Percentiles rank a stretch among this genome's conserved stretches.
phyloP scores from a whole-genome alignment of 2,329 filamentous ascomycete species.

The Fusarium sp. region DNA sequence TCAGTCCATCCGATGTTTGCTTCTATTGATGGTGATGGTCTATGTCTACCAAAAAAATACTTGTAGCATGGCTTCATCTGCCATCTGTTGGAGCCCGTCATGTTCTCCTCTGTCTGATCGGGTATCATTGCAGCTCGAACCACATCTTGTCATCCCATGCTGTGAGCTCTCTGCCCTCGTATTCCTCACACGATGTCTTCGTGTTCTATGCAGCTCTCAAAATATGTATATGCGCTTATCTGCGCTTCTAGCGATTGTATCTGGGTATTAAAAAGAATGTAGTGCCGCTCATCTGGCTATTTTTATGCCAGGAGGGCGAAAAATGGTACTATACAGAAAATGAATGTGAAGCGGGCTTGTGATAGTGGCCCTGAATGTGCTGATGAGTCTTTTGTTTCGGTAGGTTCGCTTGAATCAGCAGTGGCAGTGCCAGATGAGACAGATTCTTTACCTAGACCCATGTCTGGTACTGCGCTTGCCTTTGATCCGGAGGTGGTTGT shows the following conservation, averaged over 20 bases:
- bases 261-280: conserved; percentile 43
- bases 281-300: conserved; percentile 21
- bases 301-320: conserved; percentile 37
- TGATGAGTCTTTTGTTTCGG: conserved; percentile 37
- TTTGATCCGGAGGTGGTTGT: conserved; percentile 25
- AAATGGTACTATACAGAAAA: conserved; percentile 41
- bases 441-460: conserved; percentile 39
- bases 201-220: conserved; percentile 22
- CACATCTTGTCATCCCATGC: conserved; percentile 14
- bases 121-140: conserved; percentile 34
- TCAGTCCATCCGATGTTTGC: conserved; percentile 1
- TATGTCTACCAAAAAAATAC: conserved; percentile 10
- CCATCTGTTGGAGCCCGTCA: conserved; percentile 9
- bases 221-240: conserved; percentile 17
- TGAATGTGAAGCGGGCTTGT: conserved; percentile 36
- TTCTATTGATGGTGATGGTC: conserved; percentile 23
- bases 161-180: conserved; percentile 3
- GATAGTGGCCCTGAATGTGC: conserved; percentile 27
- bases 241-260: conserved; percentile 13
- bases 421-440: conserved; percentile 34
- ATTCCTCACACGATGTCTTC: conserved; percentile 22
- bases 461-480: conserved; percentile 19
- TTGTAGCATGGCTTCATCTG: conserved; percentile 9
- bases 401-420: conserved; percentile 19
- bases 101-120: conserved; percentile 24